Evolutionary conservation across 140 eudicot species (phyloP), one percentile per base, ranked within the genome.

Genomic region (Artemisia princeps): DNA sequence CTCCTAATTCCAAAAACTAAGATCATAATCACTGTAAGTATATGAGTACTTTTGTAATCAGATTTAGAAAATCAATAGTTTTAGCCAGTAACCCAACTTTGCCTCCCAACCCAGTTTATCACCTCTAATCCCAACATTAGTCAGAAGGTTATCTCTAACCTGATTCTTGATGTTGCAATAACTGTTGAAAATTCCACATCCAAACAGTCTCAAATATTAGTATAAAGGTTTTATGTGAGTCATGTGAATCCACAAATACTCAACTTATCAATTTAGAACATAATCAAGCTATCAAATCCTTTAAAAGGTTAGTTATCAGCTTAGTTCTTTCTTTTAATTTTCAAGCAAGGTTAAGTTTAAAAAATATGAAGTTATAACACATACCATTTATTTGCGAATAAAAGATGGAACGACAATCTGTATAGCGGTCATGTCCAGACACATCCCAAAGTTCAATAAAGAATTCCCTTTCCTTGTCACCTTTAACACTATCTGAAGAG

Each of bases 361-460:
- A 71, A 45, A 63, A 30, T 49, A 51, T 62, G 5, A 67, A 70
- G 69, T 44, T 53, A n/a, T 46, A 70, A 49, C 7, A 42, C 74
- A 73, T 74, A 92, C 98, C 98, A 56, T 92, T 92, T 42, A 92
- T 82, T 73, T 92, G 98, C 64, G 98, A 85, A 79, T 92, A 92
- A 73, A 92, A 92, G 60, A 92, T 84, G 78, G 98, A 92, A 20
- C 98, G 92, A 37, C 98, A 92, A 72, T 92, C 96, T 78, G 88
- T 77, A 70, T 92, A 88, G 10, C 89, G 82, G 3, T 88, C 98
- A 78, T 92, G 96, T 44, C 98, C 98, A 8, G 95, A 92, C 8
- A 92, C 81, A 79, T 92, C 98, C 98, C 98, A 92, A 15, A 92
- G 92, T 78, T 92, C 98, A 65, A 92, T 70, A 56, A 92, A 92